Conservation (phyloP, 208 protist species). For the Acanthamoeba triangularis region DNA sequence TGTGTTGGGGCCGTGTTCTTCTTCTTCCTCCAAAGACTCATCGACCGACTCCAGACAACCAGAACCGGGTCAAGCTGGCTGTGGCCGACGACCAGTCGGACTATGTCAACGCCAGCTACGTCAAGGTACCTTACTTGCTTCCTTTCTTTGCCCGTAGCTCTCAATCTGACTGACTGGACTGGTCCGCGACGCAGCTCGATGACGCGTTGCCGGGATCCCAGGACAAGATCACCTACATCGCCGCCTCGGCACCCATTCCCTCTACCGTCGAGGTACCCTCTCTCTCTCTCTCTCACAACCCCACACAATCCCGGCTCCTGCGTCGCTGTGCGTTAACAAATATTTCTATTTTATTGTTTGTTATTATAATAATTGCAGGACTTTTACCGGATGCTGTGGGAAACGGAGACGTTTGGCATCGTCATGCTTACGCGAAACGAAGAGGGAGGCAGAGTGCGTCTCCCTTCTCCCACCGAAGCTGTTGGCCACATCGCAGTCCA, state of each 20-base stretch:
- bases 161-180: background rate
- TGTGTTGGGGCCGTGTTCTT: background rate
- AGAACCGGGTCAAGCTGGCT: slow-evolving; percentile 26
- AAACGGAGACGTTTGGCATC: slow-evolving; percentile 31
- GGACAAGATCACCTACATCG: slow-evolving; percentile 27
- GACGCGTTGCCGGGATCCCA: slow-evolving; percentile 14
- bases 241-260: slow-evolving; percentile 51
- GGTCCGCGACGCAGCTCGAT: background rate
- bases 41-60: background rate
- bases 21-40: background rate
- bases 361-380: too few species aligned
- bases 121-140: background rate
- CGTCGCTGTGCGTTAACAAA: background rate
- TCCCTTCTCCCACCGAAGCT: too few species aligned
- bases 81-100: background rate
- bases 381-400: slow-evolving; percentile 62
- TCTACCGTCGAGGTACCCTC: slow-evolving; percentile 2
- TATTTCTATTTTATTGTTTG: too few species aligned
- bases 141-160: too few species aligned
- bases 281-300: too few species aligned
- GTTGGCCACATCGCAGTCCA: too few species aligned
- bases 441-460: slow-evolving; percentile 37
- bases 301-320: too few species aligned
- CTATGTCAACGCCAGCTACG: slow-evolving; percentile 66
- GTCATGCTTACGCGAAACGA: slow-evolving; percentile 46